These are phyloP conservation scores for Termitomyces sp. DNA, from an alignment of 768 basidiomycete genomes.

Conservation along the genomic window DNA sequence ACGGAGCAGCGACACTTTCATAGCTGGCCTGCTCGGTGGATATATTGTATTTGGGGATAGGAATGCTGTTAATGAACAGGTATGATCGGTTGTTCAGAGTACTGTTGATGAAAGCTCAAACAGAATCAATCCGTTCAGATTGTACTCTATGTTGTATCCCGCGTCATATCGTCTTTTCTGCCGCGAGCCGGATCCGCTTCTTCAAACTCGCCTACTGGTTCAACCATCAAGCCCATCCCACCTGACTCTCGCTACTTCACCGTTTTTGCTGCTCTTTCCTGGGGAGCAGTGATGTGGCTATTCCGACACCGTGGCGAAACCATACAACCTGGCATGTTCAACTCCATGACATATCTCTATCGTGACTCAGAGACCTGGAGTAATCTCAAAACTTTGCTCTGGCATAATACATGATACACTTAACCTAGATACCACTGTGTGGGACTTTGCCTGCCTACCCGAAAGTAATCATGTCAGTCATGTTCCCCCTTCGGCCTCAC, in stretches of 20 bases:
- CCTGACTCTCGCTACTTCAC: conserved; percentile 86
- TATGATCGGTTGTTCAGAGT: conserved; percentile 30
- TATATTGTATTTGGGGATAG: conserved; percentile 86
- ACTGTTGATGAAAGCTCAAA: conserved; percentile 3
- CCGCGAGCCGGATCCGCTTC: conserved; percentile 68
- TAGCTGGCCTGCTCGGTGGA: conserved; percentile 91
- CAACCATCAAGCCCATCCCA: conserved; percentile 67
- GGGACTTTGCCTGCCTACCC: not conserved
- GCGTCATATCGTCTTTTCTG: conserved; percentile 88
- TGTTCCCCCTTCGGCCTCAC: not conserved
- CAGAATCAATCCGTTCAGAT: conserved; percentile 51
- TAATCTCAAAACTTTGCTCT: conserved; percentile 77
- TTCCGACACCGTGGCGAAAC: conserved; percentile 85
- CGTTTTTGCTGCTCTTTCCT: conserved; percentile 81
- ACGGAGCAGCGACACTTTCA: conserved; percentile 79
- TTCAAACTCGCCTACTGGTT: conserved; percentile 38
- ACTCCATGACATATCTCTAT: conserved; percentile 94
- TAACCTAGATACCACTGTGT: conserved; percentile 1
- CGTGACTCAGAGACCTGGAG: conserved; percentile 89
- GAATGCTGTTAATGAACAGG: conserved; percentile 90
- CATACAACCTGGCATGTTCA: conserved; percentile 97
- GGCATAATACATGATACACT: conserved; percentile 76
- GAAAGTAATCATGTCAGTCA: not conserved
- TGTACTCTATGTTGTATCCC: conserved; percentile 92
- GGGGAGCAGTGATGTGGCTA: conserved; percentile 97